Evolutionary conservation across 2,329 filamentous ascomycete genomes (phyloP).

Genomic region (Tolypocladium sp.): DNA sequence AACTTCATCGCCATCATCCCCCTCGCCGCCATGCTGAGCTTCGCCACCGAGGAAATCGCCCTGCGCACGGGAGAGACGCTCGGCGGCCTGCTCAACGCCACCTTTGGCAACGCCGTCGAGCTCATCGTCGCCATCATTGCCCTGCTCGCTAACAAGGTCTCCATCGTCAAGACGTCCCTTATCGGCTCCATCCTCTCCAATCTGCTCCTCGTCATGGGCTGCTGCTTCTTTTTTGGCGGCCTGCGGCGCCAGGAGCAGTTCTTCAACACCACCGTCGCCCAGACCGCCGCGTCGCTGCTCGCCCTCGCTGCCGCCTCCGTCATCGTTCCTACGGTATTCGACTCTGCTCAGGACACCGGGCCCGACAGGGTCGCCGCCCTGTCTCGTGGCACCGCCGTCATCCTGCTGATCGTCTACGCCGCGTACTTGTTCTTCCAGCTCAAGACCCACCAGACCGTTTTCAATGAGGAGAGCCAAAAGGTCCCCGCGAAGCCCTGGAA

Average conservation of each 20-base stretch:
- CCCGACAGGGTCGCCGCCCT: slow-evolving; percentile 46
- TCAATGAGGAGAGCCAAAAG: slow-evolving; percentile 73
- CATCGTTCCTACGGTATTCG: slow-evolving; percentile 85
- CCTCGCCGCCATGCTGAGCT: slow-evolving; percentile 76
- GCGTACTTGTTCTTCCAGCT: slow-evolving; percentile 88
- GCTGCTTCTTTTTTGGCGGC: slow-evolving; percentile 86
- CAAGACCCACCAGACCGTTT: slow-evolving; percentile 72
- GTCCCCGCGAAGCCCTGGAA: slow-evolving; percentile 49
- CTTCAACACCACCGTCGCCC: slow-evolving; percentile 88
- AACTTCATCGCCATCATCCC: slow-evolving; percentile 94
- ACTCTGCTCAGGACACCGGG: slow-evolving; percentile 36
- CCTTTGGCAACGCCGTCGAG: slow-evolving; percentile 88
- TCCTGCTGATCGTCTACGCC: slow-evolving; percentile 74
- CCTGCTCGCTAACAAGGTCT: slow-evolving; percentile 60
- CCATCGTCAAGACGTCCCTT: slow-evolving; percentile 86
- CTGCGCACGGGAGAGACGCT: slow-evolving; percentile 74
- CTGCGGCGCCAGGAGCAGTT: slow-evolving; percentile 70
- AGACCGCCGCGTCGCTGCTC: slow-evolving; percentile 76
- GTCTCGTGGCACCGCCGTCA: slow-evolving; percentile 67
- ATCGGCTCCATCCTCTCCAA: slow-evolving; percentile 91
- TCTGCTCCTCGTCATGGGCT: slow-evolving; percentile 77
- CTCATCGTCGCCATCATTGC: slow-evolving; percentile 85
- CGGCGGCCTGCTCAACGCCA: slow-evolving; percentile 81
- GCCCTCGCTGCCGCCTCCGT: slow-evolving; percentile 71
- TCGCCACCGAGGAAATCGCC: slow-evolving; percentile 84